Conservation (phyloP, 306 rosid species). For the Vicia villosa region DNA sequence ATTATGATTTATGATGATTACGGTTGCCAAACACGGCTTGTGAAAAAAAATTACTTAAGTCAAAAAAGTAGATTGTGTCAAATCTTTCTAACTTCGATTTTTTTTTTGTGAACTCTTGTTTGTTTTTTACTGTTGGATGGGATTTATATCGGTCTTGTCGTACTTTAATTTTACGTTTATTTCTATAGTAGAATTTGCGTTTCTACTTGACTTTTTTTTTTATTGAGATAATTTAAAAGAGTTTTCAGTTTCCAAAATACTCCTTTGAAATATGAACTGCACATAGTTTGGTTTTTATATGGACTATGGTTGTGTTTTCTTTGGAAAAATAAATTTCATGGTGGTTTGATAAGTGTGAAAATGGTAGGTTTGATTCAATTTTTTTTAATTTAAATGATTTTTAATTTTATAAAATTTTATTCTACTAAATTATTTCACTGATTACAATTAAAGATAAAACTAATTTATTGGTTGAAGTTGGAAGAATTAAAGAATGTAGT, state of each 20-base stretch:
- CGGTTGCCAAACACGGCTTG: conserved; percentile 30
- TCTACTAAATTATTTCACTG: too few relatives aligned
- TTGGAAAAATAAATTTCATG: too few relatives aligned
- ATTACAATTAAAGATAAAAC: too few relatives aligned
- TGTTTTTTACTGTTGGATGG: conserved; percentile 26
- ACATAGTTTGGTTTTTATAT: not conserved
- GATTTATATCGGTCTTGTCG: conserved; percentile 21
- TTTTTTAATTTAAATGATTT: too few relatives aligned
- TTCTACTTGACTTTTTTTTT: not conserved
- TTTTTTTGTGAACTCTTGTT: conserved; percentile 2
- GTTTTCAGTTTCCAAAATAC: not conserved
- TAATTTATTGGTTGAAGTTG: too few relatives aligned
- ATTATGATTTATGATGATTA: not conserved
- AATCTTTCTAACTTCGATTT: conserved; percentile 19
- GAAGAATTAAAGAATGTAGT: too few relatives aligned
- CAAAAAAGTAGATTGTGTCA: conserved; percentile 37
- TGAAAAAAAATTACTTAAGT: conserved; percentile 35
- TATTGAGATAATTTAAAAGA: not conserved
- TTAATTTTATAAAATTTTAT: too few relatives aligned
- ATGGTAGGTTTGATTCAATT: too few relatives aligned
- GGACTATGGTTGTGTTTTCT: too few relatives aligned
- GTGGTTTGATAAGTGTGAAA: too few relatives aligned
- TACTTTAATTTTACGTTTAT: not conserved
- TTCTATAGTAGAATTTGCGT: not conserved
- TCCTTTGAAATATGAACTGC: not conserved